Evolutionary conservation across 805 yeast species (phyloP).

Genomic region (Pichia heedii): DNA sequence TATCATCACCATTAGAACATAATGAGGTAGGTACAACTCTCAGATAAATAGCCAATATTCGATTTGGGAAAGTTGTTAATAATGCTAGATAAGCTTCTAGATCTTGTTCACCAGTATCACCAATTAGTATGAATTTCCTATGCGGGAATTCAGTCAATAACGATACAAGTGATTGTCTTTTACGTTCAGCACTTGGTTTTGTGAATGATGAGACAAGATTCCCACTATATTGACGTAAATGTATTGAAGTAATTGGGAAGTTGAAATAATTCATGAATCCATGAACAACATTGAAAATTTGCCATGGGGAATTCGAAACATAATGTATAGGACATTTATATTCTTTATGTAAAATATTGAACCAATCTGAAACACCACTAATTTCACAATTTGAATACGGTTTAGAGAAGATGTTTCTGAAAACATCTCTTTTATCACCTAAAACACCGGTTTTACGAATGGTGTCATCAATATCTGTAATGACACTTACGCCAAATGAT

Average conservation of each 20-base stretch:
- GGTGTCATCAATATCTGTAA: constrained; percentile 93
- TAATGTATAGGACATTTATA: constrained; percentile 60
- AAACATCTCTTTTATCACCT: constrained; percentile 76
- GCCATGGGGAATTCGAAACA: constrained; percentile 95
- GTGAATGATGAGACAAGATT: constrained; percentile 70
- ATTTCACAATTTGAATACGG: constrained; percentile 61
- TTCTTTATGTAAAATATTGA: constrained; percentile 35
- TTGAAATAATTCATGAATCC: constrained; percentile 46
- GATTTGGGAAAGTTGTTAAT: constrained; percentile 52
- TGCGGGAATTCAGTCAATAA: constrained; percentile 66
- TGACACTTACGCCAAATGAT: constrained; percentile 53
- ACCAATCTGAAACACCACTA: constrained; percentile 71
- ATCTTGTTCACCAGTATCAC: constrained; percentile 95
- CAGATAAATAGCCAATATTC: constrained; percentile 67
- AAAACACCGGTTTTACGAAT: constrained; percentile 83
- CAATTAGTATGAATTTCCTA: constrained; percentile 74
- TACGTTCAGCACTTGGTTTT: constrained; percentile 81
- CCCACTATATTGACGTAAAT: constrained; percentile 82
- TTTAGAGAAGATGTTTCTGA: constrained; percentile 66
- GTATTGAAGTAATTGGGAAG: constrained; percentile 76
- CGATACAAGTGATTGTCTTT: constrained; percentile 52
- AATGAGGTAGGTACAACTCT: constrained; percentile 66
- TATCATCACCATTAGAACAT: constrained; percentile 41
- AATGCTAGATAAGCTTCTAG: constrained; percentile 80
- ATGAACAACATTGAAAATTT: constrained; percentile 53